Evolutionary conservation across 78 protist genomes (phyloP).

Genomic region (Dictyostelium intermedium): DNA sequence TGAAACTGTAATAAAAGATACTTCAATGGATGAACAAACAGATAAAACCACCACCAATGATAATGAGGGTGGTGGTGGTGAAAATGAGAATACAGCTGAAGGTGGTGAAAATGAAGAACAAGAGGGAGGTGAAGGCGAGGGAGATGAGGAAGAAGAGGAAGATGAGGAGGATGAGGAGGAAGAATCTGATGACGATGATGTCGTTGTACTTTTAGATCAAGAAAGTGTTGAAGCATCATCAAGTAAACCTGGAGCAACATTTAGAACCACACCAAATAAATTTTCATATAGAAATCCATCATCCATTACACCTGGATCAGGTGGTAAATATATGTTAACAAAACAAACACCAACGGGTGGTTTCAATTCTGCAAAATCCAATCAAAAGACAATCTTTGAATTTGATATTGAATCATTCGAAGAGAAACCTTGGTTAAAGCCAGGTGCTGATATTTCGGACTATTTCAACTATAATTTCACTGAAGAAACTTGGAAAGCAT

Average conservation of each 20-base stretch:
- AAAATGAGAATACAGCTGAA: background rate
- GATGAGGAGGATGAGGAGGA: slow-evolving; percentile 64
- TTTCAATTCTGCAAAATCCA: background rate
- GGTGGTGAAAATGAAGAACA: background rate
- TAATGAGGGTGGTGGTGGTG: background rate
- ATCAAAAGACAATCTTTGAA: slow-evolving; percentile 71
- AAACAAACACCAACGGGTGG: slow-evolving; percentile 32
- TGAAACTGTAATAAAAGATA: background rate
- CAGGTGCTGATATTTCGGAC: slow-evolving; percentile 91
- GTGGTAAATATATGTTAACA: background rate
- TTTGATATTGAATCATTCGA: slow-evolving; percentile 57
- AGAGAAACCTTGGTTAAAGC: slow-evolving; percentile 90
- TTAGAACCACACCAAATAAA: background rate
- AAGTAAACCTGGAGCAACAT: slow-evolving; percentile 7
- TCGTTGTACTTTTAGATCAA: slow-evolving; percentile 34
- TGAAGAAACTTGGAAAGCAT: slow-evolving; percentile 91
- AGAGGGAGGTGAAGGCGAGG: background rate
- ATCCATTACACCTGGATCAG: slow-evolving; percentile 34
- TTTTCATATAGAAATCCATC: background rate
- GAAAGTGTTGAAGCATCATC: slow-evolving; percentile 53
- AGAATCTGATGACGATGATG: slow-evolving; percentile 75
- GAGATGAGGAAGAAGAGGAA: slow-evolving; percentile 5
- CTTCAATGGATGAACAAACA: background rate
- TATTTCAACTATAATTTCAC: slow-evolving; percentile 93
- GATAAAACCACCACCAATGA: background rate